Conservation (phyloP, 192 early-diverging fungal genomes). For the Coemansia sp. region DNA sequence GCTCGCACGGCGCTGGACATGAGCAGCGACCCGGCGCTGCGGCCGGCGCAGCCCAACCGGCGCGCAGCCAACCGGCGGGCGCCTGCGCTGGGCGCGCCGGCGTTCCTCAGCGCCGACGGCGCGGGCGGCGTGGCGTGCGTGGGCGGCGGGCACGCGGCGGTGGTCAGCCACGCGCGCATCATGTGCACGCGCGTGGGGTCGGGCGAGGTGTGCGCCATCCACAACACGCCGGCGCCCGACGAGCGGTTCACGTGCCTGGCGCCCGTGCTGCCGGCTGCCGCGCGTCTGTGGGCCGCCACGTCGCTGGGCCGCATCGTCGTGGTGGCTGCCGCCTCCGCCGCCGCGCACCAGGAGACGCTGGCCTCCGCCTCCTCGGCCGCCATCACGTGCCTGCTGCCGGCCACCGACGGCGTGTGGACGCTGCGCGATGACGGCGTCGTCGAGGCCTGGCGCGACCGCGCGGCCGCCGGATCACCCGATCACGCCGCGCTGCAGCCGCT, state of each 20-base stretch:
- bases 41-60: conserved; percentile 22
- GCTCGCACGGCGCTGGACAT: conserved; percentile 36
- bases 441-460: conserved; percentile 40
- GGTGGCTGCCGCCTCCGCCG: conserved; percentile 17
- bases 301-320: conserved; percentile 35
- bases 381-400: conserved; percentile 22
- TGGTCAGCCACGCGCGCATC: conserved; percentile 39
- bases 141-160: conserved; percentile 28
- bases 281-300: conserved; percentile 37
- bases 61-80: conserved; percentile 29
- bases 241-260: conserved; percentile 45
- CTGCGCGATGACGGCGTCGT: conserved; percentile 38
- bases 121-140: conserved; percentile 22
- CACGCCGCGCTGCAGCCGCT: conserved; percentile 20
- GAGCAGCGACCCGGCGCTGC: conserved; percentile 22
- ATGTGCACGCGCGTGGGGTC: conserved; percentile 43
- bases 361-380: conserved; percentile 3
- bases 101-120: conserved; percentile 33
- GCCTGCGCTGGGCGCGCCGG: conserved; percentile 31
- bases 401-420: conserved; percentile 39
- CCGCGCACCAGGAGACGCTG: conserved; percentile 21
- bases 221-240: conserved; percentile 44
- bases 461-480: conserved; percentile 6
- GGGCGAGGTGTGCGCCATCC: conserved; percentile 45
- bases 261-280: conserved; percentile 19